These are phyloP conservation scores for Sugiyamaella novakii DNA, from an alignment of 1,139 yeast genomes.

Conservation along the genomic window DNA sequence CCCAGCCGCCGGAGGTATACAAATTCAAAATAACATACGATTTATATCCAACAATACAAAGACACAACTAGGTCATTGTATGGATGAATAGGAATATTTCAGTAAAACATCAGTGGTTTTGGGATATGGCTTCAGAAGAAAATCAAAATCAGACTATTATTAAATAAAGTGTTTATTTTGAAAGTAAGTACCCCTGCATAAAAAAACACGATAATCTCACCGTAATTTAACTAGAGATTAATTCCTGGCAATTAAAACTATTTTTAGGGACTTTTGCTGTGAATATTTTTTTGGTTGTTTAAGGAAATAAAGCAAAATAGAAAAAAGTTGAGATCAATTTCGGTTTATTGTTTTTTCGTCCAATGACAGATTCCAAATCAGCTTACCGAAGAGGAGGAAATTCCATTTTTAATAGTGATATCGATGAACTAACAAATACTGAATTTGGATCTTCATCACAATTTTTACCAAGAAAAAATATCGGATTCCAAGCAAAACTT, in stretches of 20 bases:
- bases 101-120: too few relatives aligned
- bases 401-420: background rate
- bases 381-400: conserved; percentile 16
- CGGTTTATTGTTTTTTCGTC: too few relatives aligned
- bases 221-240: too few relatives aligned
- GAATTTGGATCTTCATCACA: too few relatives aligned
- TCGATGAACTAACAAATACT: too few relatives aligned
- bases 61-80: conserved; percentile 8
- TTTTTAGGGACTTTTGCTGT: too few relatives aligned
- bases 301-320: too few relatives aligned
- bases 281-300: too few relatives aligned
- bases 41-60: background rate
- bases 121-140: too few relatives aligned
- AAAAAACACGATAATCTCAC: conserved; percentile 3
- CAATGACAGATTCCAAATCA: conserved; percentile 6
- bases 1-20: background rate
- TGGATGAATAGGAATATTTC: too few relatives aligned
- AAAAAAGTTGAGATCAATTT: too few relatives aligned
- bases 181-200: conserved; percentile 8
- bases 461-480: conserved; percentile 8
- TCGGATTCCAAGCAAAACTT: background rate
- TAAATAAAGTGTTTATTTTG: background rate
- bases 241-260: too few relatives aligned
- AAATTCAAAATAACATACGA: background rate
- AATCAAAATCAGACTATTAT: conserved; percentile 3